phyloP scores from a whole-genome alignment of 2,329 filamentous ascomycete species.

The Colletotrichum kahawae region DNA sequence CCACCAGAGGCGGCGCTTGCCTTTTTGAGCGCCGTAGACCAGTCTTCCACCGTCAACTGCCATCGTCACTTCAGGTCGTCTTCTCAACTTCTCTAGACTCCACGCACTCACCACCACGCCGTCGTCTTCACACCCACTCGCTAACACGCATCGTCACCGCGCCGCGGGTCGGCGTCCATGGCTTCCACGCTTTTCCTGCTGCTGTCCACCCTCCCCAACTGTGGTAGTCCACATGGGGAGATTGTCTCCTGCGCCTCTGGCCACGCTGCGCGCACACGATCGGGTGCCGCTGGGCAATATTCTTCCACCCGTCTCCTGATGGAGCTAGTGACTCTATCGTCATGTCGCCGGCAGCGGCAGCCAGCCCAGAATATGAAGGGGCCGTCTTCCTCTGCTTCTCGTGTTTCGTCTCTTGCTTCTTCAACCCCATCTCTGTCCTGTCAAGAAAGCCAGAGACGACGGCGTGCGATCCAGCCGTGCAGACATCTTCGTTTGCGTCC shows the following conservation, averaged over 20 bases:
- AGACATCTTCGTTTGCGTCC: conserved; percentile 29
- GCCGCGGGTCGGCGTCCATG: neutral
- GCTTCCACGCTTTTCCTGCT: neutral
- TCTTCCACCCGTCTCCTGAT: neutral
- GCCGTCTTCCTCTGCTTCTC: neutral
- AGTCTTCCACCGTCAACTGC: neutral
- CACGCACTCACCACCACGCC: neutral
- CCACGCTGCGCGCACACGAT: neutral
- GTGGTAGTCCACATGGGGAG: neutral
- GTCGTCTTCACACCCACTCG: neutral
- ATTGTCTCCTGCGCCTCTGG: conserved; percentile 1
- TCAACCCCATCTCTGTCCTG: conserved; percentile 8
- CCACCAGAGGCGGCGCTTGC: neutral
- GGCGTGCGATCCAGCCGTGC: conserved; percentile 17
- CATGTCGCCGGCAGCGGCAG: neutral
- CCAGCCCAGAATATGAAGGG: neutral
- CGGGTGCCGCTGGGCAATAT: neutral
- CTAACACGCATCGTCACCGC: neutral
- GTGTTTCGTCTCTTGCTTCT: neutral
- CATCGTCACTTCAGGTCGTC: neutral
- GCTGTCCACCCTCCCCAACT: neutral
- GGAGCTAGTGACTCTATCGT: neutral
- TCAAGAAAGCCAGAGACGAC: conserved; percentile 20
- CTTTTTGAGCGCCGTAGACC: neutral
- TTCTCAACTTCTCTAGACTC: neutral